Evolutionary conservation across 257 asterid species (phyloP), one percentile per base, ranked within the genome.

Genomic region (Solanum virginianum): DNA sequence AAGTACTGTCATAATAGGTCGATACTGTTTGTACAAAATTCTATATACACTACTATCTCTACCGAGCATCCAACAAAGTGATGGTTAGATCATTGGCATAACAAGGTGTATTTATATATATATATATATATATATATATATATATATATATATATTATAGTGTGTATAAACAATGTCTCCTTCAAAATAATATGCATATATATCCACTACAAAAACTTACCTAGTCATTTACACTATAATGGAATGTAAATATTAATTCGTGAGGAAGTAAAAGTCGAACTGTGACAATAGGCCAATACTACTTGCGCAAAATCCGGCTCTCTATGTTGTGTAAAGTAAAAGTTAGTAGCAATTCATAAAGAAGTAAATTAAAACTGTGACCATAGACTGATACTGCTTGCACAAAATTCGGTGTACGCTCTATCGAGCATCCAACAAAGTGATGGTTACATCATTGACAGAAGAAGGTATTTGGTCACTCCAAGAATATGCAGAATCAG

Each of bases 371-470:
- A 68, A 32, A 32, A 32, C 22, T 32, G 22, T 66, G 47, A 16
- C 75, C 8, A 4, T 36, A 68, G 49, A 3, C 5, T 4, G 5
- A 18, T 10, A 10, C 10, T 39, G 80, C 80, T 39, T 17, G 17
- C 22, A 20, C 3, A 69, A 69, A 69, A 69, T 69, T 69, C 2
- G 0, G 53, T 10, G 80, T 70, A 70, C 17, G 0, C 24, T 6
- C 51, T 85, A 87, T 60, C 87, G 71, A 60, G 87, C 85, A 1
- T 87, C 74, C 13, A 66, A 66, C 74, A 66, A 66, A 66, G 74
- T 66, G 47, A 66, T 29, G 47, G 84, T 87, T 16, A 85, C 80
- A 80, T 80, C 72, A 22, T 85, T 87, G 32, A 65, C 84, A 62
- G 89, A 74, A 69, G 45, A 39, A 54, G 80, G 69, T 82, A 18